Evolutionary conservation across 345 rosid genomes (phyloP).

Genomic region (Eutrema heterophyllum): DNA sequence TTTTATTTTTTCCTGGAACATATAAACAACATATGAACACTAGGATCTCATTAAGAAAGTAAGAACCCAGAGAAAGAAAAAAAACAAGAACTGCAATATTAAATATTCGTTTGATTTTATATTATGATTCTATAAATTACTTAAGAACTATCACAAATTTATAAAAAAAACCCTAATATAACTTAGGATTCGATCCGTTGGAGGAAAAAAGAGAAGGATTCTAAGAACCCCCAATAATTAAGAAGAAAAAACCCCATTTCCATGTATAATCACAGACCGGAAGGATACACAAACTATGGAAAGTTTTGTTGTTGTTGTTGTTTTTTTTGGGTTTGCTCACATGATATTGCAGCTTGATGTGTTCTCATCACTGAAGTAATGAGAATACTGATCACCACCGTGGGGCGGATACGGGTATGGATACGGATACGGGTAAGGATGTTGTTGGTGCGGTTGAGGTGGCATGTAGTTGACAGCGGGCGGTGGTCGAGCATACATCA

Average conservation of each 20-base stretch:
- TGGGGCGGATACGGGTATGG: constrained; percentile 25
- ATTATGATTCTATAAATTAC: constrained; percentile 49
- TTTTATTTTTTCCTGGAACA: constrained; percentile 19
- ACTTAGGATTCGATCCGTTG: constrained; percentile 33
- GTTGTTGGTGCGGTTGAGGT: constrained; percentile 43
- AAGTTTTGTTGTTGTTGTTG: constrained; percentile 8
- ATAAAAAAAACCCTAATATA: constrained; percentile 32
- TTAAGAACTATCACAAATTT: constrained; percentile 35
- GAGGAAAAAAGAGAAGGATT: constrained; percentile 22
- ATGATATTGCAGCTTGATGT: constrained; percentile 85
- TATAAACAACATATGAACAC: constrained; percentile 53
- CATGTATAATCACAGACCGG: constrained; percentile 44
- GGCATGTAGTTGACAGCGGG: constrained; percentile 85
- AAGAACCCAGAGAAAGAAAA: constrained; percentile 21
- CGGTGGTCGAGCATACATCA: constrained; percentile 89
- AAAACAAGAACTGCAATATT: constrained; percentile 22
- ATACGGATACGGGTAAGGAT: constrained; percentile 37
- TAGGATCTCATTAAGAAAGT: constrained; percentile 31
- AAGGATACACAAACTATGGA: constrained; percentile 29
- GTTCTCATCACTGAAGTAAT: constrained; percentile 82
- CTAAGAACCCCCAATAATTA: constrained; percentile 34
- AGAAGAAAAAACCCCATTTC: constrained; percentile 38
- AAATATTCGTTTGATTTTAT: constrained; percentile 28
- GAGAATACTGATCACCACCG: constrained; percentile 38
- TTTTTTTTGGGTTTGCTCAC: constrained; percentile 38